Conservation (phyloP, 2,329 filamentous ascomycete species). For the Penicillium sp. region DNA sequence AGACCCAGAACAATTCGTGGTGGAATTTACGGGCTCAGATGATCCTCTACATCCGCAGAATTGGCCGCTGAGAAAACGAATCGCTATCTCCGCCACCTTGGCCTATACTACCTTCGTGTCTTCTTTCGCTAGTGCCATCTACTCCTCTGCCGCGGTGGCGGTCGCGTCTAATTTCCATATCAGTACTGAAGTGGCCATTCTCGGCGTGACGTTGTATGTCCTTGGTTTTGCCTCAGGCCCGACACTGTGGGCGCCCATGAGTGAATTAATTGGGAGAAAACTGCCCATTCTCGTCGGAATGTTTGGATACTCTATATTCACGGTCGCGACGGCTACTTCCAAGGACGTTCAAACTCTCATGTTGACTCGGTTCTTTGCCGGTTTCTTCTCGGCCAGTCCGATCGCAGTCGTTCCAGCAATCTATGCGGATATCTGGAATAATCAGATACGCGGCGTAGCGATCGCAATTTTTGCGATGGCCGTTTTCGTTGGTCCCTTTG, state of each 20-base stretch:
- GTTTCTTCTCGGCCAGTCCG: slow-evolving; percentile 51
- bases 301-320: slow-evolving; percentile 50
- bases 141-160: slow-evolving; percentile 65
- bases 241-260: slow-evolving; percentile 65
- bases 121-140: slow-evolving; percentile 65
- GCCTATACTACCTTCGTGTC: slow-evolving; percentile 55
- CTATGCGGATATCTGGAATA: slow-evolving; percentile 56
- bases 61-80: slow-evolving; percentile 51
- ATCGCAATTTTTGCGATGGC: slow-evolving; percentile 57
- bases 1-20: slow-evolving; percentile 58
- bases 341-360: slow-evolving; percentile 49
- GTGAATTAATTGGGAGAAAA: slow-evolving; percentile 64
- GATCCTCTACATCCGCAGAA: slow-evolving; percentile 60
- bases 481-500: slow-evolving; percentile 54
- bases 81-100: slow-evolving; percentile 28
- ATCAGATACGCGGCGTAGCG: slow-evolving; percentile 46
- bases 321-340: slow-evolving; percentile 49
- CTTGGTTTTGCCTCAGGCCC: slow-evolving; percentile 64
- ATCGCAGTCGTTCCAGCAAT: slow-evolving; percentile 51
- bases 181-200: slow-evolving; percentile 46
- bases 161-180: slow-evolving; percentile 57
- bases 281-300: slow-evolving; percentile 53
- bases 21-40: slow-evolving; percentile 57
- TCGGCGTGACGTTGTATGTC: slow-evolving; percentile 56
- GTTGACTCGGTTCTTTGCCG: slow-evolving; percentile 53